Conservation (phyloP, 108 stramenopile genomes). For the Thalassiosira profunda region DNA sequence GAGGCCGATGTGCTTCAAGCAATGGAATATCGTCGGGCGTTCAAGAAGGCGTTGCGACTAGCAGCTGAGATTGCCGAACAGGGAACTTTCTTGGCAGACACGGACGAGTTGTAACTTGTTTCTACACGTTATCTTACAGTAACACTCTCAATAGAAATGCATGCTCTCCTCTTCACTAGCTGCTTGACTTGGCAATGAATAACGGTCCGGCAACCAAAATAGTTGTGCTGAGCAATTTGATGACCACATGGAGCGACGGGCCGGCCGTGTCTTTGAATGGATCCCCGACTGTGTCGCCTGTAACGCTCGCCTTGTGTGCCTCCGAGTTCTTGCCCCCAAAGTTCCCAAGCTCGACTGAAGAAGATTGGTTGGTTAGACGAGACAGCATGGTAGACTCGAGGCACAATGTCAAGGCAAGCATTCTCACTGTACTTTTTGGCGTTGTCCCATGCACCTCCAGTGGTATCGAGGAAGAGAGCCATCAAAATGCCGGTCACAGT, state of each 20-base stretch:
- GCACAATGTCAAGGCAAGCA: slow-evolving; percentile 12
- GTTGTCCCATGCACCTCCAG: slow-evolving; percentile 99
- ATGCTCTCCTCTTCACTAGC: no score
- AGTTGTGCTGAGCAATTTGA: slow-evolving; percentile 91
- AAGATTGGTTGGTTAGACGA: no score
- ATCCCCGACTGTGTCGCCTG: slow-evolving; percentile 97
- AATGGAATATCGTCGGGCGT: slow-evolving; percentile 35
- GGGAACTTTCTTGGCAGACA: slow-evolving; percentile 21
- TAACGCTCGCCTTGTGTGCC: slow-evolving; percentile 94
- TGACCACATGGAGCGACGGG: slow-evolving; percentile 92
- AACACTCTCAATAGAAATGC: no score
- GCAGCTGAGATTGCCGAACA: slow-evolving; percentile 14
- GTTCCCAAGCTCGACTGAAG: no score
- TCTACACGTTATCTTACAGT: no score
- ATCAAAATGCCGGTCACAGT: slow-evolving; percentile 94
- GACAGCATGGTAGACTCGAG: no score
- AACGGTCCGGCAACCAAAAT: slow-evolving; percentile 70
- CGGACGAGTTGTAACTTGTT: slow-evolving; percentile 47
- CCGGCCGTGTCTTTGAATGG: slow-evolving; percentile 92
- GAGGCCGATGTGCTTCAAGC: slow-evolving; percentile 41
- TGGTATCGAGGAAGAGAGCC: slow-evolving; percentile 95
- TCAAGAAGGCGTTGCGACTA: slow-evolving; percentile 36
- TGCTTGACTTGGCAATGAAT: no score
- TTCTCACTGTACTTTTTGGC: slow-evolving; percentile 96
- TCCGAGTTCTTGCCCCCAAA: slow-evolving; percentile 88